Evolutionary conservation across 1,284 basidiomycete genomes (phyloP), one percentile per base, ranked within the genome.

Genomic region (Cryptococcus deneoformans): DNA sequence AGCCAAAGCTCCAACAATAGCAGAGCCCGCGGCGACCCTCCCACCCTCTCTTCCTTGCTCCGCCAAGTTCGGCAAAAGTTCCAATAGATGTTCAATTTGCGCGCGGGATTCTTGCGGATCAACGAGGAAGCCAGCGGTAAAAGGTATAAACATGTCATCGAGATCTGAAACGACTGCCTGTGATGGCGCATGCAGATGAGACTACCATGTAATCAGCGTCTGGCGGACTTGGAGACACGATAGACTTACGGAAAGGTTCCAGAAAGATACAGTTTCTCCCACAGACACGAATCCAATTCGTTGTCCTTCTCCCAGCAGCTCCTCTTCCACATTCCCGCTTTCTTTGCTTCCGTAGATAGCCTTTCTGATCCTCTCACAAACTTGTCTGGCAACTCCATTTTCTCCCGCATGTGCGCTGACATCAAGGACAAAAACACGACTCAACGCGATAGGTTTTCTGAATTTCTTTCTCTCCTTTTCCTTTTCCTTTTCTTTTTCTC

Each of bases 91-190:
- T 43, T 73, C 72, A 42, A 78, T 65, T 54, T 77, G 73, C 1
- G 69, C 48, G 48, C 85, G 82, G 46, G 86, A 87, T 57, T 87
- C 83, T 58, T 75, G 71, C 1, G 92, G 88, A 64, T 92, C 85
- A 6, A 89, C 92, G 58, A 98, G 88, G 47, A 96, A 81, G 1
- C 88, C 88, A 10, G 82, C 80, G 39, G 81, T 82, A 39, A 94
- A 78, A 0, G 96, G 96, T 2, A 91, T 79, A 75, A 95, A 99
- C 35, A 93, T 87, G 66, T 99, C 96, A 29, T 94, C 81, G 39
- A 98, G 80, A 71, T 99, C 96, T 0, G 89, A 81, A 6, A 98
- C 85, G 45, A 99, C 85, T 44, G 95, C 81, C 82, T 96, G 89
- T 52, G 85, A 83, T 1, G 87, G 84, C 60, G 82, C 79, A 59